phyloP scores from a whole-genome alignment of 164 flowering plant genomes.

The Magnolia sinica region DNA sequence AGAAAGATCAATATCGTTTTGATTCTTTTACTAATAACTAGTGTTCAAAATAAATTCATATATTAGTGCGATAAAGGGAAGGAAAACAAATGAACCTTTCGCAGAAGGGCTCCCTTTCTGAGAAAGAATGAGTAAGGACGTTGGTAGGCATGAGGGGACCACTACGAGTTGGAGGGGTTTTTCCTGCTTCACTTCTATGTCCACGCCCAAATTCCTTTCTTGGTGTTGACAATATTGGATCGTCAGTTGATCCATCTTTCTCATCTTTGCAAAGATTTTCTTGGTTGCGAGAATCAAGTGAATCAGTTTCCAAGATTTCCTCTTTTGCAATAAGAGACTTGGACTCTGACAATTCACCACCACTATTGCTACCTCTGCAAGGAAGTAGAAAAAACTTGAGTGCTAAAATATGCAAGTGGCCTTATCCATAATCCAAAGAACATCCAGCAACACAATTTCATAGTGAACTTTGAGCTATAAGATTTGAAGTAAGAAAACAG shows the following conservation, averaged over 20 bases:
- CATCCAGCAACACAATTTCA: background rate
- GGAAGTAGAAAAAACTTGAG: background rate
- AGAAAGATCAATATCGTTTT: background rate
- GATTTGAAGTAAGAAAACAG: background rate
- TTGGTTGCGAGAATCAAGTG: slow-evolving; percentile 24
- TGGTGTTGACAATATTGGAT: slow-evolving; percentile 32
- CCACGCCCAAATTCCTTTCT: slow-evolving; percentile 38
- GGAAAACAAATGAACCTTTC: slow-evolving; percentile 53
- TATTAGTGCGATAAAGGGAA: background rate
- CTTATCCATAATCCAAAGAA: background rate
- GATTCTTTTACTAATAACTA: background rate
- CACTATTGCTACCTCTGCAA: slow-evolving; percentile 33
- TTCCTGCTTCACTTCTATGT: slow-evolving; percentile 42
- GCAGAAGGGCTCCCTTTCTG: slow-evolving; percentile 46
- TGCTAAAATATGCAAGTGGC: background rate
- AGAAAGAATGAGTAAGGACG: slow-evolving; percentile 50
- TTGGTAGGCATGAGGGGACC: slow-evolving; percentile 71
- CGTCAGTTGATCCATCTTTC: slow-evolving; percentile 42
- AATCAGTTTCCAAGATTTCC: slow-evolving; percentile 30
- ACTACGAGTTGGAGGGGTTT: slow-evolving; percentile 64
- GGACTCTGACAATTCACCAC: slow-evolving; percentile 24
- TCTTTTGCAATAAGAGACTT: slow-evolving; percentile 29
- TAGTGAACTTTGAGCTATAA: background rate
- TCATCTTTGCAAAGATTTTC: slow-evolving; percentile 29
- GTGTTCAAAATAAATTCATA: background rate